phyloP scores from a whole-genome alignment of 2,329 filamentous ascomycete genomes.

The Diaporthe vaccinii region DNA sequence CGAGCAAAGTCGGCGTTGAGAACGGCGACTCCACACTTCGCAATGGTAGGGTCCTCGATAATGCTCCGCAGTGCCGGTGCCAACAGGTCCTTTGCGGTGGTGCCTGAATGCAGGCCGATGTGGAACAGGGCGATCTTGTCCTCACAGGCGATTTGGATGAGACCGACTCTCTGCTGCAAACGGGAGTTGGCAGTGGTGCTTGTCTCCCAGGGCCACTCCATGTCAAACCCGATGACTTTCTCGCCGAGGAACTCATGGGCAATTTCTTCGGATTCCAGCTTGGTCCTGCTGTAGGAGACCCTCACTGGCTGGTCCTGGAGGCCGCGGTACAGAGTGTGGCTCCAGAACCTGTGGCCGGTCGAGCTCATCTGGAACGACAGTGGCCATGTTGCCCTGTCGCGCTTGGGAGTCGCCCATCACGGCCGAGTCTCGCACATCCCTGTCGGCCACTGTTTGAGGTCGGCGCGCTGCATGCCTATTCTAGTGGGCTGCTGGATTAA shows the following conservation, averaged over 20 bases:
- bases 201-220: slow-evolving; percentile 81
- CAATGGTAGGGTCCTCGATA: slow-evolving; percentile 77
- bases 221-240: slow-evolving; percentile 85
- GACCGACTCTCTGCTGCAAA: slow-evolving; percentile 78
- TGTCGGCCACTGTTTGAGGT: neutral
- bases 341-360: slow-evolving; percentile 68
- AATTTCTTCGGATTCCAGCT: slow-evolving; percentile 75
- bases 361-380: slow-evolving; percentile 41
- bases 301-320: slow-evolving; percentile 65
- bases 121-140: slow-evolving; percentile 86
- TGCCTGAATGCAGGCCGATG: slow-evolving; percentile 70
- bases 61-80: slow-evolving; percentile 78
- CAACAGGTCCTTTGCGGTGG: slow-evolving; percentile 67
- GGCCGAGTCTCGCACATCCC: neutral
- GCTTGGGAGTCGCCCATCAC: neutral
- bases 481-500: neutral
- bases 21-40: slow-evolving; percentile 84
- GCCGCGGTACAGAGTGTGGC: slow-evolving; percentile 75
- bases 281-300: slow-evolving; percentile 83
- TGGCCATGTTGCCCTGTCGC: slow-evolving; percentile 43
- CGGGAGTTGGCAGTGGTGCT: slow-evolving; percentile 50
- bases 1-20: slow-evolving; percentile 75
- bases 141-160: slow-evolving; percentile 86
- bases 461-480: neutral
- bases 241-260: slow-evolving; percentile 77